Evolutionary conservation across 345 rosid genomes (phyloP).

Genomic region (Corchorus capsularis): DNA sequence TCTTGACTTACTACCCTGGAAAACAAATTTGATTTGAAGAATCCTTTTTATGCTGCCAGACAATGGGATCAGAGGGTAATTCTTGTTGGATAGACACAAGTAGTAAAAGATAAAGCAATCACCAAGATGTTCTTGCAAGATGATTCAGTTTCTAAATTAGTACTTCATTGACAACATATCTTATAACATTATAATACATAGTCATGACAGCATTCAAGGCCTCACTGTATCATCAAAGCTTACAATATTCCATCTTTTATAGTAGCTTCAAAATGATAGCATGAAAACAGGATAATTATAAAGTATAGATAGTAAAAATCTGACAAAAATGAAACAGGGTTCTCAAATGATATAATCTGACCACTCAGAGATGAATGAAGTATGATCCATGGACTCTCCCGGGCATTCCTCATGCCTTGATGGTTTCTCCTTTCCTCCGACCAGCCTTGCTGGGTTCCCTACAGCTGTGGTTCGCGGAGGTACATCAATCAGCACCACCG

Average conservation of each 20-base stretch:
- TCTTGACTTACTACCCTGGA: too few species aligned
- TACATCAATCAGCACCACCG: slow-evolving; percentile 81
- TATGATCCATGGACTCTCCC: slow-evolving; percentile 97
- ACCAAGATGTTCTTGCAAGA: too few species aligned
- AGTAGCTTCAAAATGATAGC: background rate
- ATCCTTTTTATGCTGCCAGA: too few species aligned
- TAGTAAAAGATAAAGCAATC: too few species aligned
- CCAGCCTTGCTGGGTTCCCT: slow-evolving; percentile 94
- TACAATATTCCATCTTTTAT: background rate
- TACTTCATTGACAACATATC: background rate
- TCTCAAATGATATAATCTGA: slow-evolving; percentile 67
- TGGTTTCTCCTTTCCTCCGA: slow-evolving; percentile 83
- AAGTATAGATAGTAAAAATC: background rate
- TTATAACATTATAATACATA: background rate
- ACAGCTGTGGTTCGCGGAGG: slow-evolving; percentile 81
- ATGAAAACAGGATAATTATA: background rate
- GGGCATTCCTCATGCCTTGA: slow-evolving; percentile 69
- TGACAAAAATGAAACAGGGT: background rate
- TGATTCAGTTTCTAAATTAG: background rate
- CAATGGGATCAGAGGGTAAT: too few species aligned
- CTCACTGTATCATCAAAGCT: background rate
- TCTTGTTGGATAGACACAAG: too few species aligned
- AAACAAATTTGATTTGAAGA: too few species aligned
- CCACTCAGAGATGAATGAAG: slow-evolving; percentile 90
- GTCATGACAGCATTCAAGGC: background rate